These are phyloP conservation scores for Scheffersomyces titani DNA, from an alignment of 1,139 yeast genomes.

Conservation along the genomic window DNA sequence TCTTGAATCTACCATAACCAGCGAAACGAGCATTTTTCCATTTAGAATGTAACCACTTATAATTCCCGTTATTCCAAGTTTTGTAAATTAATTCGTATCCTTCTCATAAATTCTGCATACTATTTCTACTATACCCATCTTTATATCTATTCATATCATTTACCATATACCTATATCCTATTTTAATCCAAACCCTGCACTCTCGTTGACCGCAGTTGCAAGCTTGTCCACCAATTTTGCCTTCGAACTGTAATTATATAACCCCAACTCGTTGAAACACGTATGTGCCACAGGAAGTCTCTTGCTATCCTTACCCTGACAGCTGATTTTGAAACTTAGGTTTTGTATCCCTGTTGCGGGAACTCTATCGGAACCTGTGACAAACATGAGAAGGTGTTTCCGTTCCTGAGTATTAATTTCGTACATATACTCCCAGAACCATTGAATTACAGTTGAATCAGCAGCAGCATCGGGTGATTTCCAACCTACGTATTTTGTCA, in stretches of 20 bases:
- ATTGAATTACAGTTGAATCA: conserved; percentile 45
- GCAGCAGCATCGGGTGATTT: conserved; percentile 32
- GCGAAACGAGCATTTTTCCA: background rate
- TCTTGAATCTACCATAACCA: background rate
- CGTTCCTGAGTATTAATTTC: conserved; percentile 49
- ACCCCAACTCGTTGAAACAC: conserved; percentile 85
- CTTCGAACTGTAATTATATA: conserved; percentile 61
- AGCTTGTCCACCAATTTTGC: conserved; percentile 59
- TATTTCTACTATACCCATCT: conserved; percentile 1
- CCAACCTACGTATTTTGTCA: conserved; percentile 76
- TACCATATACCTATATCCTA: conserved; percentile 18
- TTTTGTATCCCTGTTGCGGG: conserved; percentile 91
- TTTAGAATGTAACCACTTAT: no score
- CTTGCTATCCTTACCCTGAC: conserved; percentile 46
- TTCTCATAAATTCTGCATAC: conserved; percentile 7
- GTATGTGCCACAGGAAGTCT: conserved; percentile 87
- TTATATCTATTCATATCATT: background rate
- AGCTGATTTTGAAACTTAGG: conserved; percentile 64
- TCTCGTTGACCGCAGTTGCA: conserved; percentile 66
- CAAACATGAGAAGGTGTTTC: conserved; percentile 66
- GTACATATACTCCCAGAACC: conserved; percentile 86
- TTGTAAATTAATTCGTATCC: background rate
- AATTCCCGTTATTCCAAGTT: background rate
- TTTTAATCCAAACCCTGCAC: conserved; percentile 84
- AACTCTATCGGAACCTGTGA: conserved; percentile 87